phyloP scores from a whole-genome alignment of 1,284 basidiomycete species.

The Malassezia arunalokei region DNA sequence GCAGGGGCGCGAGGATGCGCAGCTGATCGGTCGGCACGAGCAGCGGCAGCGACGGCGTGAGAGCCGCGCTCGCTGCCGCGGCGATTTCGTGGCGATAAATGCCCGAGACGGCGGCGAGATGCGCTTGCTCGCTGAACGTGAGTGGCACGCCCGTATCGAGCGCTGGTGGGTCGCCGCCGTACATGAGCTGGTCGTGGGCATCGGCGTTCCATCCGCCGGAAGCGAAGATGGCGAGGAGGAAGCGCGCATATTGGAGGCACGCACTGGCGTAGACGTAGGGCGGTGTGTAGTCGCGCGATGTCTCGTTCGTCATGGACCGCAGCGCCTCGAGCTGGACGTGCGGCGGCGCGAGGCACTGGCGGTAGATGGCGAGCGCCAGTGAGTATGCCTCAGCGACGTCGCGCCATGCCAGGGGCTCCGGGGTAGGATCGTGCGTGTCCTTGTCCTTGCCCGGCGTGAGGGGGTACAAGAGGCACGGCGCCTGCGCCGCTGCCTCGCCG shows the following conservation, averaged over 20 bases:
- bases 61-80: slow-evolving; percentile 24
- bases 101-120: slow-evolving; percentile 25
- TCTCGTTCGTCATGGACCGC: slow-evolving; percentile 33
- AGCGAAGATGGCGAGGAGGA: slow-evolving; percentile 41
- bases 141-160: slow-evolving; percentile 27
- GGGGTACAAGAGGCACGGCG: slow-evolving; percentile 22
- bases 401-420: slow-evolving; percentile 22
- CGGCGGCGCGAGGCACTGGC: slow-evolving; percentile 41
- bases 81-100: slow-evolving; percentile 38
- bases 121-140: slow-evolving; percentile 21
- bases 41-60: slow-evolving; percentile 30
- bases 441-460: slow-evolving; percentile 15
- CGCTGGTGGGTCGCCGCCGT: slow-evolving; percentile 38
- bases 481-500: slow-evolving; percentile 31
- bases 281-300: slow-evolving; percentile 42
- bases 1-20: slow-evolving; percentile 26
- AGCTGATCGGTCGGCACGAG: slow-evolving; percentile 39
- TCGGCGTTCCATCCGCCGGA: slow-evolving; percentile 42
- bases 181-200: slow-evolving; percentile 42
- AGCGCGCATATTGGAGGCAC: slow-evolving; percentile 36
- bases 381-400: slow-evolving; percentile 42
- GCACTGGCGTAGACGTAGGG: slow-evolving; percentile 38
- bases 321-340: slow-evolving; percentile 28
- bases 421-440: slow-evolving; percentile 12
- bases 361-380: slow-evolving; percentile 36